Evolutionary conservation across 768 basidiomycete species (phyloP).

Genomic region (Roridomyces roridus): DNA sequence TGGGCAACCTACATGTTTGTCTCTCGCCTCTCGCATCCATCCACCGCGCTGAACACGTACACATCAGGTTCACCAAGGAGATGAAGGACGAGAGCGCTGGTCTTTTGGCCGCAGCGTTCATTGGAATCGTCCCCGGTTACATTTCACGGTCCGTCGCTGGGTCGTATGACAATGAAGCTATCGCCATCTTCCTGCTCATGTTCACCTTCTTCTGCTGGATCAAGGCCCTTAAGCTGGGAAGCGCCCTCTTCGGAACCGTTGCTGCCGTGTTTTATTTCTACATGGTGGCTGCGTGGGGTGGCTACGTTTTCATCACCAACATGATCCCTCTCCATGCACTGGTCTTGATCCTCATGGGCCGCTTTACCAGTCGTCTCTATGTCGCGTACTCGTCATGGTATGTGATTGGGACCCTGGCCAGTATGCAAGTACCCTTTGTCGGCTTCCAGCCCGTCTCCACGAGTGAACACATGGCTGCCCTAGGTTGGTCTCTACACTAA

Average conservation of each 20-base stretch:
- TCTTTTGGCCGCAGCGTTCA: constrained; percentile 96
- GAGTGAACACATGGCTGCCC: constrained; percentile 98
- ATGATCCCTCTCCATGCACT: constrained; percentile 98
- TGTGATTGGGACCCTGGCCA: constrained; percentile 93
- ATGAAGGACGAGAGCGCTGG: constrained; percentile 96
- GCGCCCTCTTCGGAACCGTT: constrained; percentile 87
- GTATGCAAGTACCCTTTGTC: constrained; percentile 99
- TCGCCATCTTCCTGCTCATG: constrained; percentile 99
- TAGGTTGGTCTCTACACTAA: constrained; percentile 58
- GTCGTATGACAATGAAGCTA: constrained; percentile 99
- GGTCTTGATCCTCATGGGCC: constrained; percentile 95
- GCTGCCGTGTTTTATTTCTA: constrained; percentile 99
- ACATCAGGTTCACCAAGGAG: constrained; percentile 88
- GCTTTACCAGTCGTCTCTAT: constrained; percentile 91
- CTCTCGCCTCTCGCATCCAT: not conserved
- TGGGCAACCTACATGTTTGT: constrained; percentile 95
- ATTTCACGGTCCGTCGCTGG: constrained; percentile 99
- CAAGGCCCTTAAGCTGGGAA: constrained; percentile 92
- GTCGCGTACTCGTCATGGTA: constrained; percentile 98
- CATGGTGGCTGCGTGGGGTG: constrained; percentile 99
- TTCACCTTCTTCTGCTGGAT: constrained; percentile 99
- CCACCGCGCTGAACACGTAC: not conserved
- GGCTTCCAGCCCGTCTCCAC: constrained; percentile 98
- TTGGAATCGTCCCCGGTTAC: constrained; percentile 97
- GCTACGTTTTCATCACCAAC: constrained; percentile 99